Evolutionary conservation across 2,329 filamentous ascomycete species (phyloP).

Genomic region (Fusarium sp.): DNA sequence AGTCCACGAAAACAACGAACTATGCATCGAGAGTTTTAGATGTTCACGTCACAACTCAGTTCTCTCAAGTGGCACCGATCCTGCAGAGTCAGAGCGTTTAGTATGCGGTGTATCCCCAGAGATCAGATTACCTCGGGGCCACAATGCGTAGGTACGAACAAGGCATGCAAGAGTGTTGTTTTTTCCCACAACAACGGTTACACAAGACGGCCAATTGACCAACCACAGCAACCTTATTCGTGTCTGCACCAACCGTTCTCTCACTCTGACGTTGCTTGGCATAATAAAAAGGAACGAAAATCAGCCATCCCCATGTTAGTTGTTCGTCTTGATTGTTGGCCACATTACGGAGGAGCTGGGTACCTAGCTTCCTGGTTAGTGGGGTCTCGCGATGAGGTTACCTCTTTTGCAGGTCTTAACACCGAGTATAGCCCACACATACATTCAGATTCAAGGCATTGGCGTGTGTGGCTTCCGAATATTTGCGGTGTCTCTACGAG

Average conservation of each 20-base stretch:
- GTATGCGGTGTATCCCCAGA: slow-evolving; percentile 4
- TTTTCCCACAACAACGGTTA: not conserved
- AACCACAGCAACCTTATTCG: not conserved
- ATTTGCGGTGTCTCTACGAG: not conserved
- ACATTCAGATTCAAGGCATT: not conserved
- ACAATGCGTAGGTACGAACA: not conserved
- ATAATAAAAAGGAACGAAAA: slow-evolving; percentile 1
- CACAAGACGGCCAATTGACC: not conserved
- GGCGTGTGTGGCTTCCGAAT: not conserved
- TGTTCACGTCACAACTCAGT: not conserved
- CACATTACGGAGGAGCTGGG: not conserved
- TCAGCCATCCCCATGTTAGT: not conserved
- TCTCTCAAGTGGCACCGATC: not conserved
- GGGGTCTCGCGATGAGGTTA: slow-evolving; percentile 8
- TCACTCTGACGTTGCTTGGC: slow-evolving; percentile 2
- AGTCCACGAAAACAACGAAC: not conserved
- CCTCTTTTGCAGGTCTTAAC: slow-evolving; percentile 17
- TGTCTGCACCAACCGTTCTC: not conserved
- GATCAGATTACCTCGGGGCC: not conserved
- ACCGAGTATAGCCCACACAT: not conserved
- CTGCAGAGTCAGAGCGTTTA: not conserved
- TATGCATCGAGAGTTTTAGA: not conserved
- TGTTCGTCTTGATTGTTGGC: not conserved
- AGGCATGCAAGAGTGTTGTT: not conserved
- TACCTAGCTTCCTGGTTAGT: slow-evolving; percentile 3